Evolutionary conservation across 2,329 filamentous ascomycete species (phyloP).

Genomic region (Fusarium oligoseptatum): DNA sequence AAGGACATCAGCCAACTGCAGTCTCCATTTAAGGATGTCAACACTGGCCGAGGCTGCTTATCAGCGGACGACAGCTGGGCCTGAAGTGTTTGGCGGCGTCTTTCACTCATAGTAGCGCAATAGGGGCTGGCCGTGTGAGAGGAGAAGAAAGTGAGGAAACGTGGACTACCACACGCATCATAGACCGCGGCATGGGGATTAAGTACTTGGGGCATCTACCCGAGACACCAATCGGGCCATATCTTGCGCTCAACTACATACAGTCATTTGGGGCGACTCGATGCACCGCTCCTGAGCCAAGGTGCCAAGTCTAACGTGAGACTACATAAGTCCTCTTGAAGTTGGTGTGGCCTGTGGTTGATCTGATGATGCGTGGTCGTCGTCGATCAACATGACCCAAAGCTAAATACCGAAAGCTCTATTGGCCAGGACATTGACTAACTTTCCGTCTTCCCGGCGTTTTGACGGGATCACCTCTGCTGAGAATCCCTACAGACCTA

Average conservation of each 20-base stretch:
- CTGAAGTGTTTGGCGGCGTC: not conserved
- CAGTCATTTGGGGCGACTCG: not conserved
- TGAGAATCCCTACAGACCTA: not conserved
- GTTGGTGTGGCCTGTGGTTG: not conserved
- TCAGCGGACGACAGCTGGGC: not conserved
- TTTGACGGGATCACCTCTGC: not conserved
- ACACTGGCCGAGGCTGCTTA: slow-evolving; percentile 37
- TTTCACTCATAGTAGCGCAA: not conserved
- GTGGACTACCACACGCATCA: not conserved
- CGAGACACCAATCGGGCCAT: not conserved
- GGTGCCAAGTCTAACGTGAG: not conserved
- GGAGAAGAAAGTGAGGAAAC: not conserved
- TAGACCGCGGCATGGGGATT: not conserved
- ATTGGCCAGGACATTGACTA: not conserved
- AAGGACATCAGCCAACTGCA: slow-evolving; percentile 53
- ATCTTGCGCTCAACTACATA: not conserved
- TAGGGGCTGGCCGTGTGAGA: not conserved
- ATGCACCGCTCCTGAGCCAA: not conserved
- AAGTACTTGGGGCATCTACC: not conserved
- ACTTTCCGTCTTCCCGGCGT: not conserved
- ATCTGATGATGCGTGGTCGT: not conserved
- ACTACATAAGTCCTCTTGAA: not conserved
- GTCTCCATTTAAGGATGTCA: slow-evolving; percentile 52
- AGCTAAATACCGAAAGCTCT: not conserved
- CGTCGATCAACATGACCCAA: not conserved